Evolutionary conservation across 1,139 yeast genomes (phyloP), one percentile per base, ranked within the genome.

Genomic region (Scheffersomyces lignicola): DNA sequence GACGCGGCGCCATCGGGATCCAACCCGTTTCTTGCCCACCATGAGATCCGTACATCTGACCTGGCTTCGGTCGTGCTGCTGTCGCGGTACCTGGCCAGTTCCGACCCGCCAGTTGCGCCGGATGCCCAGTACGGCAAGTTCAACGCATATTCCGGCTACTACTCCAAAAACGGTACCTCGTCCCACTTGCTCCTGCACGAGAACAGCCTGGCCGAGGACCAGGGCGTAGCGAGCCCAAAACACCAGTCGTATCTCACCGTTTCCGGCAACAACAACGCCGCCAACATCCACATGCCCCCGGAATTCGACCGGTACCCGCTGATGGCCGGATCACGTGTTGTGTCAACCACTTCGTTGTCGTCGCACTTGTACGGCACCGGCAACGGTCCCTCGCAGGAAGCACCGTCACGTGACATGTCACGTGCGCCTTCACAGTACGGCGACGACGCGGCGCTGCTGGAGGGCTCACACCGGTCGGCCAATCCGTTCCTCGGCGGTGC

Each of bases 281-380:
- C n/a, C n/a, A 50, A 50, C 38, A 52, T 56, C 27, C 15, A 20
- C 23, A 31, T 18, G 12, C 81, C 83, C 7, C 68, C 78, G 0
- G 80, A 75, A 43, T 78, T 63, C 45, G 83, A 78, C 49, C 62
- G 83, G 47, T 78, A 78, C 46, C 83, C 83, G 3, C 59, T 73
- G 6, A 56, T 75, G 47, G 71, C 69, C 5, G 75, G 76, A 7
- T 68, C 78, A 17, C 58, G 78, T 41, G 71, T 65, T 14, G 71
- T 69, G 0, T 67, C 77, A 42, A 65, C 73, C 4, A 54, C 70
- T 1, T 69, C 76, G 2, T 51, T 70, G 27, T 56, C 67, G 7
- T 60, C 70, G 12, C 62, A 51, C 27, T 44, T 50, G 24, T 32
- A 32, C 33, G 30, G 31, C 5, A 62, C 59, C 34, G 73, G 69